Base-by-base conservation (phyloP, 2,329 filamentous ascomycete species). In the Ploettnerulaceae sp. region DNA sequence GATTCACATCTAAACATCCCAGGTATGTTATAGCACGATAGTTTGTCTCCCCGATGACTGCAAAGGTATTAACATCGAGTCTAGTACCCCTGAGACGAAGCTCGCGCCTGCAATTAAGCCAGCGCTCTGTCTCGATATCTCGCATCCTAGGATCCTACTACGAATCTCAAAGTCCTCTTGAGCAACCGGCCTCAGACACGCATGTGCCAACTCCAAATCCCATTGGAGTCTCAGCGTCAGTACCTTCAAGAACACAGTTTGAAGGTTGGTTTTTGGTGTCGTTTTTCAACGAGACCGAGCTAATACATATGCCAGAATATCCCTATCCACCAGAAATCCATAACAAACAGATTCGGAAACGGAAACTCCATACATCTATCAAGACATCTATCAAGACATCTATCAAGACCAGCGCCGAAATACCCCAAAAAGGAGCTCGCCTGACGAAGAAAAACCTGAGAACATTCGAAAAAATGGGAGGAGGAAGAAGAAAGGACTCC, bases 291-390 rank as follows among this genome's bases (percentile, higher is more conserved):
- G 48, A 37, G 14, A 52, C 39, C 20, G 26, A 50, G 37, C 40
- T 53, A 49, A 55, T 51, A 47, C 26, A 50, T 50, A 41, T 41
- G 12, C 38, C 47, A 54, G 43, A 52, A 52, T 40, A 51, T 48
- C 33, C 24, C 25, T 20, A 32, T 45, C 45, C 44, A 48, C 40
- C 42, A 39, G 33, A 51, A 48, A 47, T 33, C 12, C 17, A 29
- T n/a, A n/a, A n/a, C n/a, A n/a, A n/a, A n/a, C n/a, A n/a, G n/a
- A n/a, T n/a, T n/a, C n/a, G n/a, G n/a, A n/a, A n/a, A n/a, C n/a
- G n/a, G n/a, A n/a, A n/a, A n/a, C n/a, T n/a, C n/a, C n/a, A n/a
- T n/a, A n/a, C n/a, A n/a, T n/a, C n/a, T n/a, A n/a, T n/a, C n/a
- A n/a, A n/a, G n/a, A n/a, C n/a, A n/a, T n/a, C n/a, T n/a, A n/a